A percentile compares a stretch with the other conserved stretches of the same genome.
Conservation (phyloP, 2,329 filamentous ascomycete genomes). For the Myriangium duriaei region DNA sequence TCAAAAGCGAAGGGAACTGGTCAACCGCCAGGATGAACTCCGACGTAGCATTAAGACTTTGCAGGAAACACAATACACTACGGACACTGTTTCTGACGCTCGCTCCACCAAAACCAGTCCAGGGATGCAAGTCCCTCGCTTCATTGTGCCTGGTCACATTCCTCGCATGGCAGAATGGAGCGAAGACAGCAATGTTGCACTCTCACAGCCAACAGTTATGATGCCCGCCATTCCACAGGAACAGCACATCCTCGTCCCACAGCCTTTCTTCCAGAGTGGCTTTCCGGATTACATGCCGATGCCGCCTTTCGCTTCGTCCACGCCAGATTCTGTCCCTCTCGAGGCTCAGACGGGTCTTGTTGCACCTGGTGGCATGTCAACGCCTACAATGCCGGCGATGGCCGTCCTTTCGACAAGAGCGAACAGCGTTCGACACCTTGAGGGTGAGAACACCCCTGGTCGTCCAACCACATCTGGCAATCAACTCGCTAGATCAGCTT, state of each 20-base stretch:
- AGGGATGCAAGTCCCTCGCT: constrained; percentile 5
- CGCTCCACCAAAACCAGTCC: neutral
- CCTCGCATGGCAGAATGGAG: neutral
- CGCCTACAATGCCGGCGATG: neutral
- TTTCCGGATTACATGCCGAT: constrained; percentile 1
- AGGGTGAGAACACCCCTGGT: constrained; percentile 4
- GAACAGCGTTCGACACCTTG: neutral
- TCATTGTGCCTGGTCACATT: constrained; percentile 8
- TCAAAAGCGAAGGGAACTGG: constrained; percentile 22
- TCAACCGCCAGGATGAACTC: constrained; percentile 22
- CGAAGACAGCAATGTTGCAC: neutral
- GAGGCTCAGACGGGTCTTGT: neutral
- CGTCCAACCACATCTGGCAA: neutral
- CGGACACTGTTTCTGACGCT: constrained; percentile 1
- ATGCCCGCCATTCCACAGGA: constrained; percentile 2
- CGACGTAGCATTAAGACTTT: constrained; percentile 24
- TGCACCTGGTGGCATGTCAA: neutral
- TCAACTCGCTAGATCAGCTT: constrained; percentile 17
- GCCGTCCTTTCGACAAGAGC: neutral
- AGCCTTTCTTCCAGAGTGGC: constrained; percentile 1
- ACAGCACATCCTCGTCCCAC: constrained; percentile 1
- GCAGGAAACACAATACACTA: constrained; percentile 13
- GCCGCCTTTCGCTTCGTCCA: neutral
- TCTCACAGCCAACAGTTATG: constrained; percentile 1
- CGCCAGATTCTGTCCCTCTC: neutral